These are phyloP conservation scores for Ceratocystiopsis brevicomis DNA, from an alignment of 2,329 filamentous ascomycete genomes.

Conservation along the genomic window DNA sequence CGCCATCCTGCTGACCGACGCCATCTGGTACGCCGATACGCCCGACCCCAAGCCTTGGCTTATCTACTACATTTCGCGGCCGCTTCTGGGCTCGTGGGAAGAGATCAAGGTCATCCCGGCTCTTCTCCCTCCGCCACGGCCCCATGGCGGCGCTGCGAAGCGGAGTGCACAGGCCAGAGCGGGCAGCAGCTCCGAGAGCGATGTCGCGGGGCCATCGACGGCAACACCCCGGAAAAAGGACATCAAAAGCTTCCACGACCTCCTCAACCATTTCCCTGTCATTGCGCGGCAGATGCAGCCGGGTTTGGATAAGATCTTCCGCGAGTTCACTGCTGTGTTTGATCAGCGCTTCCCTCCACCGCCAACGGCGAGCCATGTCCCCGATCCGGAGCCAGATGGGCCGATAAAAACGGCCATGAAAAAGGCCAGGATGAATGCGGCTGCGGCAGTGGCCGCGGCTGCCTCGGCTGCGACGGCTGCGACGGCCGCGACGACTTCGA, in stretches of 20 bases:
- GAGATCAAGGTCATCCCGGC: slow-evolving; percentile 54
- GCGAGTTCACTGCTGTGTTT: slow-evolving; percentile 71
- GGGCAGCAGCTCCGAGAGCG: slow-evolving; percentile 19
- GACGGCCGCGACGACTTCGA: slow-evolving; percentile 12
- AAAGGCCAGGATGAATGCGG: slow-evolving; percentile 33
- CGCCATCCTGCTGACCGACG: slow-evolving; percentile 67
- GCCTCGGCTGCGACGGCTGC: slow-evolving; percentile 15
- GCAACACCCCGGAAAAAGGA: slow-evolving; percentile 58
- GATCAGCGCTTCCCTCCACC: slow-evolving; percentile 69
- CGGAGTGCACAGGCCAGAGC: slow-evolving; percentile 7
- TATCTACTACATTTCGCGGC: slow-evolving; percentile 85
- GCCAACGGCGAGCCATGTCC: slow-evolving; percentile 39
- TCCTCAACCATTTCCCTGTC: slow-evolving; percentile 82
- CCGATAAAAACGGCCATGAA: slow-evolving; percentile 36
- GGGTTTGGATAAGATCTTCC: slow-evolving; percentile 73
- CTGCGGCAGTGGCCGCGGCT: slow-evolving; percentile 7
- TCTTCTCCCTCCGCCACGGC: slow-evolving; percentile 22
- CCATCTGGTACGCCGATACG: slow-evolving; percentile 75
- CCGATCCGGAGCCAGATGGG: slow-evolving; percentile 38
- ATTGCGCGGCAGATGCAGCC: slow-evolving; percentile 93
- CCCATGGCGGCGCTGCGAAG: too few species aligned
- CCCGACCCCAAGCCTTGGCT: slow-evolving; percentile 87
- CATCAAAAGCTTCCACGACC: slow-evolving; percentile 73
- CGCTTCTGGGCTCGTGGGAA: slow-evolving; percentile 69
- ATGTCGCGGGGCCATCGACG: slow-evolving; percentile 22